These are phyloP conservation scores for Fusarium nelsonii DNA, from an alignment of 2,329 filamentous ascomycete species.

Conservation along the genomic window DNA sequence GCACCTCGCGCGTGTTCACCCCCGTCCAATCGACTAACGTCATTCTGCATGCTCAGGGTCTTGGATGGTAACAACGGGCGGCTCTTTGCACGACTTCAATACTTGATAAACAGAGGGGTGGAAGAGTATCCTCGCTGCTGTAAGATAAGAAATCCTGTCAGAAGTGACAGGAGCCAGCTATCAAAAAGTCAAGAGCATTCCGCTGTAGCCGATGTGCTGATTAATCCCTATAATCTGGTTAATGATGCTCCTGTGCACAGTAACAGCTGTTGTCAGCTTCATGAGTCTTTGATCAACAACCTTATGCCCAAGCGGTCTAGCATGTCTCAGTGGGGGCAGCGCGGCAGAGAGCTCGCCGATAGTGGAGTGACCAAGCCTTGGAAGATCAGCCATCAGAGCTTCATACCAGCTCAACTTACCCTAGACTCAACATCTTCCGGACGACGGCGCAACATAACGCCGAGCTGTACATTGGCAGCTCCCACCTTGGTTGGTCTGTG, in stretches of 20 bases:
- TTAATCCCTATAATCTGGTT: not conserved
- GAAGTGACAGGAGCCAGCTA: not conserved
- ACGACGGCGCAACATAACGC: slow-evolving; percentile 39
- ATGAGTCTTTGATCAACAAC: slow-evolving; percentile 23
- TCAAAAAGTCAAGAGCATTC: not conserved
- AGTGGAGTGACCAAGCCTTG: not conserved
- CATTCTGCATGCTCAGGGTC: slow-evolving; percentile 39
- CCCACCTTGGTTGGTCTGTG: slow-evolving; percentile 41
- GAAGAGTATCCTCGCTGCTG: not conserved
- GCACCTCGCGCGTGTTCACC: slow-evolving; percentile 41
- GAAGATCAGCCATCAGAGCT: not conserved
- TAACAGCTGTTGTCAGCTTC: slow-evolving; percentile 12
- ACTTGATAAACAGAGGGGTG: slow-evolving; percentile 24
- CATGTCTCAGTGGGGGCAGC: slow-evolving; percentile 24
- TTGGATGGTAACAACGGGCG: slow-evolving; percentile 36
- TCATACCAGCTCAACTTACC: slow-evolving; percentile 13
- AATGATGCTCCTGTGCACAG: slow-evolving; percentile 2
- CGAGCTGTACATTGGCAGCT: slow-evolving; percentile 28
- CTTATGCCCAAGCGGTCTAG: slow-evolving; percentile 33
- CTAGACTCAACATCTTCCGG: slow-evolving; percentile 24
- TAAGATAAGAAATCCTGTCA: not conserved
- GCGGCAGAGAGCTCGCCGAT: slow-evolving; percentile 8
- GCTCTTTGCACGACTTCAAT: slow-evolving; percentile 29
- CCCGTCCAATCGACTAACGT: slow-evolving; percentile 39
- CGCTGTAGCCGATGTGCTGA: slow-evolving; percentile 11